Evolutionary conservation across 2,329 filamentous ascomycete species (phyloP).

Genomic region (Aurifilum marmelostoma): DNA sequence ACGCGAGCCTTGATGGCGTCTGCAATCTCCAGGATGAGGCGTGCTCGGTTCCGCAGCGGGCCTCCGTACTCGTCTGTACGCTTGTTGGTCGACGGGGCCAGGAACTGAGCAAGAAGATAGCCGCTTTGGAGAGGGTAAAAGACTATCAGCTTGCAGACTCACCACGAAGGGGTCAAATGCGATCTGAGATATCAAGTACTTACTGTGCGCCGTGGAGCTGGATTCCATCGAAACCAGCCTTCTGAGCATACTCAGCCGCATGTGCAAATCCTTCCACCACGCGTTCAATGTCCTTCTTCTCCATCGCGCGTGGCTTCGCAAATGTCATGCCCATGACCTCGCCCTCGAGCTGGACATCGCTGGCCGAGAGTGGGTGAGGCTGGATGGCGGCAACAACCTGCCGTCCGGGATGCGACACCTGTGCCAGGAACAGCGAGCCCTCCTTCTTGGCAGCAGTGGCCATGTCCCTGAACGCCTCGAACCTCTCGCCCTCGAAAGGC

Average conservation of each 20-base stretch:
- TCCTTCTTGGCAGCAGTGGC: slow-evolving; percentile 58
- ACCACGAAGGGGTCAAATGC: too few species aligned
- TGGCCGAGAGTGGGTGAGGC: slow-evolving; percentile 44
- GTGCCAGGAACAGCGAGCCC: slow-evolving; percentile 62
- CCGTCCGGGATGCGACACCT: slow-evolving; percentile 66
- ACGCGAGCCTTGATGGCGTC: slow-evolving; percentile 41
- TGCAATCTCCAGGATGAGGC: slow-evolving; percentile 51
- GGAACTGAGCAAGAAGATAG: slow-evolving; percentile 49
- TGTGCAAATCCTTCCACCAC: slow-evolving; percentile 60
- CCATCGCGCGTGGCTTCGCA: slow-evolving; percentile 54
- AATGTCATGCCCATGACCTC: slow-evolving; percentile 52
- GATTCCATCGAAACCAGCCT: slow-evolving; percentile 56
- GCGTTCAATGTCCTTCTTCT: slow-evolving; percentile 53
- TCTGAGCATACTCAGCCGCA: slow-evolving; percentile 59
- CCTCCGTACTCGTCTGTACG: slow-evolving; percentile 46
- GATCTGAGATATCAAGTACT: slow-evolving; percentile 4
- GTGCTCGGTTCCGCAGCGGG: slow-evolving; percentile 49
- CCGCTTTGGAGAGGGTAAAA: slow-evolving; percentile 35
- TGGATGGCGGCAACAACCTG: slow-evolving; percentile 46
- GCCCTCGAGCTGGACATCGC: slow-evolving; percentile 44
- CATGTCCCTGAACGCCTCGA: slow-evolving; percentile 62
- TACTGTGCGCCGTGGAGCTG: slow-evolving; percentile 51
- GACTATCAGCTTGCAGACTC: not conserved
- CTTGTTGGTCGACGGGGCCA: slow-evolving; percentile 42
- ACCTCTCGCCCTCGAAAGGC: slow-evolving; percentile 57